Evolutionary conservation across 768 basidiomycete genomes (phyloP), one percentile per base, ranked within the genome.

Genomic region (Coprinopsis sp.): DNA sequence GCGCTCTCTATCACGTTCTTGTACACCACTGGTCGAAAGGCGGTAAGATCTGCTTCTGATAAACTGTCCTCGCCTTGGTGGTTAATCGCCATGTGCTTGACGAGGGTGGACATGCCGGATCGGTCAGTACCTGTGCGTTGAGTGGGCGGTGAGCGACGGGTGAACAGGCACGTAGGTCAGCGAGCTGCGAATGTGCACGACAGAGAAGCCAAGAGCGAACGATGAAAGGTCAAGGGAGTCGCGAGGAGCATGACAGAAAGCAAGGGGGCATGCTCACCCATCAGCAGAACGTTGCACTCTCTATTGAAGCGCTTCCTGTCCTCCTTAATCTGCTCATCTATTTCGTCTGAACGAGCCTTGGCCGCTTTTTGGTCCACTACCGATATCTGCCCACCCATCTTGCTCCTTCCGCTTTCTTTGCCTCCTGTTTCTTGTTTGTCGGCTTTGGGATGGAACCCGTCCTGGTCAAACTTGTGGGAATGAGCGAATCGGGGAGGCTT

Each of bases 81-180:
- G 39, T 96, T 93, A 47, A 97, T 94, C 75, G 95, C 95, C 93
- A 98, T 96, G 65, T 98, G 94, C 63, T 98, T 97, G 28, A 96
- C 92, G 53, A 98, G 91, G 0, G 94, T 98, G 4, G 82, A 84
- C 68, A 96, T 97, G 5, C 94, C 95, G 1, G 87, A 90, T 70
- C 94, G 92, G 57, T 93, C 91, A 12, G 92, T 93, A 46, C 94
- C 93, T 94, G 55, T 16, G 36, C 39, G 39, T 21, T 8, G 30
- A 19, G 22, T 4, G 6, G 29, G 18, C 11, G 8, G 18, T 23
- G 16, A 19, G 34, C 12, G 2, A 34, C 13, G 18, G 46, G 33
- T 11, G 28, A 38, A 23, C 30, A 34, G 24, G 16, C 31, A 29
- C 18, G 14, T 43, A 39, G 19, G 16, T 22, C 19, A 21, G n/a